Evolutionary conservation across 2,329 filamentous ascomycete species (phyloP), one percentile per base, ranked within the genome.

Genomic region (Ophiocordyceps camponoti-saundersi): DNA sequence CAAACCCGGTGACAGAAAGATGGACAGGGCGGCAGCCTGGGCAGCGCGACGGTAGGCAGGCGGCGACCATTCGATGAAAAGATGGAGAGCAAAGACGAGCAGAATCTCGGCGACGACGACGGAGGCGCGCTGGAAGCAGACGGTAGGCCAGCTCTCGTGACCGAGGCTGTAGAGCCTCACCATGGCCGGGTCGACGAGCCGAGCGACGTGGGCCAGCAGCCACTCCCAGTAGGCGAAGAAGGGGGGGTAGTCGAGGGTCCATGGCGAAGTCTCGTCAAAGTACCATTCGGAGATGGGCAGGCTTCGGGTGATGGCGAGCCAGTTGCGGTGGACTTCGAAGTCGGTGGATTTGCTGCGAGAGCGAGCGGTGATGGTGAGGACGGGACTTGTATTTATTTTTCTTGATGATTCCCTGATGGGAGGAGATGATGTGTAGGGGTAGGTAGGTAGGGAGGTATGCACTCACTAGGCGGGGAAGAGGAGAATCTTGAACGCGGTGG

Each of bases 171-270:
- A 76, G 47, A 96, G 71, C 51, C 79, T 71, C 47, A 96, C 71
- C 83, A 98, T 92, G 49, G 72, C 76, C 22, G 85, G 79, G 60
- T 98, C 89, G 51, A 79, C 73, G 59, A 85, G 77, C 53, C 71
- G 76, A 23, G 89, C 92, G 48, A 80, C 70, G 57, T 92, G 85
- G 44, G 90, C 92, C 56, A 98, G 73, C 42, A 80, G 61, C 87
- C 87, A 96, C 72, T 98, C 92, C 66, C 96, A 95, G 61, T 85
- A 89, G 55, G 92, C 92, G 60, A 98, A 98, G 67, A 96, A 95
- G 8, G 92, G 92, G 30, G 92, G 92, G 61, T 98, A 98, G 68
- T 98, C 92, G 59, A 98, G 81, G 0, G 92, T 98, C 92, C 92
- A 98, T 86, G 96, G 87, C 49, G 92, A 98, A 2, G 89, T 95